phyloP scores from a whole-genome alignment of 2,329 filamentous ascomycete species.

The Ceratocystis destructans region DNA sequence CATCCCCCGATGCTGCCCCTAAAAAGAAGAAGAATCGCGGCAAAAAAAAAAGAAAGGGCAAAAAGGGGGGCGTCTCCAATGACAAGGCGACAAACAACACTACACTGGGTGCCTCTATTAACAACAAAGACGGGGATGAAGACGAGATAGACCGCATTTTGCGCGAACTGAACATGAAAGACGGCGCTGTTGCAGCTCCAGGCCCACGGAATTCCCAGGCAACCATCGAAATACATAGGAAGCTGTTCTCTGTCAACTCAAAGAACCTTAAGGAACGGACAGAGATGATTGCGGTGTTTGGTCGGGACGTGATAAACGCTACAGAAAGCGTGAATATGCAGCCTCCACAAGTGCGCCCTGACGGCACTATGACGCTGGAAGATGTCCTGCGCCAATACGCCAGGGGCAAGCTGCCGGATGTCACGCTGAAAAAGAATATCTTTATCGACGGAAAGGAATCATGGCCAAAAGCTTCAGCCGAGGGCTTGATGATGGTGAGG shows the following conservation, averaged over 20 bases:
- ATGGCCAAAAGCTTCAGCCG: conserved; percentile 68
- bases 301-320: conserved; percentile 42
- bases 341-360: conserved; percentile 26
- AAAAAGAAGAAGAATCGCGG: conserved; percentile 31
- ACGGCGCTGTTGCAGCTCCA: neutral
- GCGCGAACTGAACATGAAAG: conserved; percentile 28
- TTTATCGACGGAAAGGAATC: conserved; percentile 78
- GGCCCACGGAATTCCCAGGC: neutral
- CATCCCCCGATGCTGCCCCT: conserved; percentile 20
- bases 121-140: conserved; percentile 23
- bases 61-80: conserved; percentile 28
- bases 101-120: neutral
- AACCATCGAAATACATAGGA: conserved; percentile 11
- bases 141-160: conserved; percentile 46
- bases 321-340: conserved; percentile 37
- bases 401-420: conserved; percentile 51
- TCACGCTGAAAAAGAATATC: conserved; percentile 62
- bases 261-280: conserved; percentile 73
- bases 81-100: conserved; percentile 21
- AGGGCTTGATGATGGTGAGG: conserved; percentile 69
- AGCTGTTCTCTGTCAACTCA: conserved; percentile 38
- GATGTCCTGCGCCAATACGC: conserved; percentile 41
- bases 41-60: conserved; percentile 29
- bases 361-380: conserved; percentile 43
- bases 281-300: conserved; percentile 64